Evolutionary conservation across 495 filamentous ascomycete species (phyloP), one percentile per base, ranked within the genome.

Genomic region (Penicillium goetzii): DNA sequence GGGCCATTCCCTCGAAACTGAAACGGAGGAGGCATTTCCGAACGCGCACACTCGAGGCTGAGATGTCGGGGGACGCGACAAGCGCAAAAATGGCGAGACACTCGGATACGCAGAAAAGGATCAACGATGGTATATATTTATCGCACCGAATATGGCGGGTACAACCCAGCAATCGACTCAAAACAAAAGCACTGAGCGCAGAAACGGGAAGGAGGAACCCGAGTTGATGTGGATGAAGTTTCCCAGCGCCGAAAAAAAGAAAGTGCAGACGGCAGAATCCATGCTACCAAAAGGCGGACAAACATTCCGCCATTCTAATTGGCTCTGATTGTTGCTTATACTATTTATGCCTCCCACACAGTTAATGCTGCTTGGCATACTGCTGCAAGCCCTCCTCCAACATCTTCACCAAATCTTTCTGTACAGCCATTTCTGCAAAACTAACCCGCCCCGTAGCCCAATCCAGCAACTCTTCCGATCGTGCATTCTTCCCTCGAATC

Each of bases 361-460:
- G 2, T 43, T 23, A 15, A 25, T 28, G 28, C 17, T 49, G 34
- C 21, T 25, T 25, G 3, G 36, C 38, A 38, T 36, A 47, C 19
- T 45, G 34, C 14, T 17, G 19, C 49, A 76, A 47, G 0, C 78
- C 76, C 0, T 58, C 59, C 45, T 73, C 70, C 19, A 79, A 41
- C 32, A 59, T 34, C 5, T 66, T 50, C 10, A 84, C 79, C 61
- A 85, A 70, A 17, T 56, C 47, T 45, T 72, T 78, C 65, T 82
- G 81, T 19, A 71, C 60, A 17, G 81, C 85, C 70, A 87, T 77
- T 68, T 91, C 88, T 2, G 76, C 68, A 67, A 89, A 92, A 62
- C 87, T 89, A 4, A 90, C 84, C 38, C 82, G 70, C 23, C 63
- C 80, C 15, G 74, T 81, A 70, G 77, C 81, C 88, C 88, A 92